Percentiles rank a stretch among this genome's conserved stretches.
Conservation (phyloP, 139 green algal species). For the Chlamydomonas eustigma region DNA sequence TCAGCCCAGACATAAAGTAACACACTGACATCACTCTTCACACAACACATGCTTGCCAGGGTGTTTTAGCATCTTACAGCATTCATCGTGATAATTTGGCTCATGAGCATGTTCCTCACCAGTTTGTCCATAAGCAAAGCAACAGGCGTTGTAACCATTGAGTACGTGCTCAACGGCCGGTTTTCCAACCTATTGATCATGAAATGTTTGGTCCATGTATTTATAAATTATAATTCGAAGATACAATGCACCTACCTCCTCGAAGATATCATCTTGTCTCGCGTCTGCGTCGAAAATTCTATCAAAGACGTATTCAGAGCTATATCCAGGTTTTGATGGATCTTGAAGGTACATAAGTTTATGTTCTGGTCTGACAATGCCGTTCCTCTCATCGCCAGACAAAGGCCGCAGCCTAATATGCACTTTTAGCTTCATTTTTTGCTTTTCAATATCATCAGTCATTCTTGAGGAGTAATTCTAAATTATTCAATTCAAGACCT, state of each 20-base stretch:
- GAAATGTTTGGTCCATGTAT: not conserved
- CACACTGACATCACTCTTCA: no score
- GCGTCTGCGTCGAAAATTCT: conserved; percentile 18
- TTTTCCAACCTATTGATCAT: conserved; percentile 13
- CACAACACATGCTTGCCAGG: no score
- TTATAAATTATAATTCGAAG: no score
- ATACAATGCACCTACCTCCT: conserved; percentile 5
- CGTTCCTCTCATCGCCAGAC: not conserved
- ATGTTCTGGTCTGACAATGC: conserved; percentile 12
- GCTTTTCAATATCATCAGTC: not conserved
- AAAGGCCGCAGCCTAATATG: conserved; percentile 19
- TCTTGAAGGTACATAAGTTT: conserved; percentile 27
- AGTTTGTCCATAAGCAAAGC: conserved; percentile 55
- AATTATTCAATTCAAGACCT: no score
- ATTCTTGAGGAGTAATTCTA: no score
- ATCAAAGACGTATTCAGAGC: conserved; percentile 38
- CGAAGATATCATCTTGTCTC: conserved; percentile 24
- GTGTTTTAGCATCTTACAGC: no score
- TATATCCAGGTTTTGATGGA: conserved; percentile 18
- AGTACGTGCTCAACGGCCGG: conserved; percentile 34
- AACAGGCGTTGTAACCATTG: conserved; percentile 51
- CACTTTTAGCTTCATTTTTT: conserved; percentile 21
- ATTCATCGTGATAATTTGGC: no score
- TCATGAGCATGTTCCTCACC: no score
- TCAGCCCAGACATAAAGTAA: no score